These are phyloP conservation scores for Kingdonia uniflora DNA, from an alignment of 164 flowering plant genomes.

Conservation along the genomic window DNA sequence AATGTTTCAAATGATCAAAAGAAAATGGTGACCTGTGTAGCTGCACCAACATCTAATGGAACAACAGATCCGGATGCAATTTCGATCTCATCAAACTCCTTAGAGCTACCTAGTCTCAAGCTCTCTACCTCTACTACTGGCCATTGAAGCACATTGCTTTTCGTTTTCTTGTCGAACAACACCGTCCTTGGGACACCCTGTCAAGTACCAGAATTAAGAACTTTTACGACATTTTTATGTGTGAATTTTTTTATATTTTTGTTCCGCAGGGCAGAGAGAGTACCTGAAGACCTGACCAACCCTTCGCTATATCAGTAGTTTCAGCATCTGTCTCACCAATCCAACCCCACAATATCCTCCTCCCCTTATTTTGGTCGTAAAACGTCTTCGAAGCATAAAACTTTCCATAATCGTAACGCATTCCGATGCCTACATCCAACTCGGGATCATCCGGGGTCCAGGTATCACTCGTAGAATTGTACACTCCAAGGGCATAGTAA, in stretches of 20 bases:
- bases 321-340: constrained; percentile 62
- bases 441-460: constrained; percentile 65
- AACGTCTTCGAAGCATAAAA: constrained; percentile 84
- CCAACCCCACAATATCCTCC: constrained; percentile 88
- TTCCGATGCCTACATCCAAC: constrained; percentile 61
- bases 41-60: constrained; percentile 37
- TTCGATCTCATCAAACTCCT: constrained; percentile 24
- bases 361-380: constrained; percentile 49
- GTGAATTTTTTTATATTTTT: neutral
- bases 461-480: constrained; percentile 19
- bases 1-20: neutral
- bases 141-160: constrained; percentile 62
- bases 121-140: constrained; percentile 74
- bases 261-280: neutral
- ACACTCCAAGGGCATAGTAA: constrained; percentile 70
- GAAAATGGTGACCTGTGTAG: constrained; percentile 35
- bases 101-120: constrained; percentile 30
- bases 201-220: neutral
- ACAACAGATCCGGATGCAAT: constrained; percentile 47
- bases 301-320: constrained; percentile 46
- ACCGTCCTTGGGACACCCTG: constrained; percentile 72
- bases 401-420: constrained; percentile 59
- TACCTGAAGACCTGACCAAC: constrained; percentile 73
- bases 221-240: neutral
- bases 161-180: constrained; percentile 46